Base-by-base conservation (phyloP, 805 yeast genomes). In the Candida chilensis region DNA sequence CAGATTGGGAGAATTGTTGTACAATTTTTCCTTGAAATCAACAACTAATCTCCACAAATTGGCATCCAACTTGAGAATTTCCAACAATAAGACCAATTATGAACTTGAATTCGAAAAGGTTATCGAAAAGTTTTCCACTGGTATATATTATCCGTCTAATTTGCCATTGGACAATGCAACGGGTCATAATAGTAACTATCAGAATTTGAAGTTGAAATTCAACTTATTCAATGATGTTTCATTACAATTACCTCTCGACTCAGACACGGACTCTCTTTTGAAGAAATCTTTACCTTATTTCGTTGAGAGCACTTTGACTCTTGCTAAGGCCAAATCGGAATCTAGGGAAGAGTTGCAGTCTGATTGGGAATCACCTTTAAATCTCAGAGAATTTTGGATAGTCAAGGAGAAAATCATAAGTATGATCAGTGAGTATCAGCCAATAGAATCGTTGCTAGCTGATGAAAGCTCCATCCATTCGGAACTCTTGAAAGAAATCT, bases 201-300 rank as follows among this genome's bases (percentile, higher is more conserved):
- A 63, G 32, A 60, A 60, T 35, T 43, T 63, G 31, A 55, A 47
- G 32, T 41, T 44, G 19, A 52, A 52, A 31, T 63, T 61, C 38
- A 58, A 63, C 35, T 39, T 63, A 11, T 62, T 38, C 38, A 57
- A 56, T 34, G 69, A 63, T 34, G 46, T 62, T 16, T 59, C 65
- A 5, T 43, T 63, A 15, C 69, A 63, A 24, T 35, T 25, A 13
- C 46, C 53, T 28, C 33, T 54, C 16, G 32, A 44, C 6, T 58
- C 67, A 2, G 32, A 56, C 3, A n/a, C n/a, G n/a, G n/a, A n/a
- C n/a, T 66, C 69, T 1, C 40, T 40, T 10, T 52, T 60, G 24
- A 36, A 61, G 2, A 40, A 38, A n/a, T 22, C 25, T 6, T 8
- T 22, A 22, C 25, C 25, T 6, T 6, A n/a, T 5, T 8, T 22